Percentiles rank a stretch among this genome's conserved stretches.
Evolutionary conservation across 2,329 filamentous ascomycete genomes (phyloP).

Genomic region (Hymenoscyphus occultus): DNA sequence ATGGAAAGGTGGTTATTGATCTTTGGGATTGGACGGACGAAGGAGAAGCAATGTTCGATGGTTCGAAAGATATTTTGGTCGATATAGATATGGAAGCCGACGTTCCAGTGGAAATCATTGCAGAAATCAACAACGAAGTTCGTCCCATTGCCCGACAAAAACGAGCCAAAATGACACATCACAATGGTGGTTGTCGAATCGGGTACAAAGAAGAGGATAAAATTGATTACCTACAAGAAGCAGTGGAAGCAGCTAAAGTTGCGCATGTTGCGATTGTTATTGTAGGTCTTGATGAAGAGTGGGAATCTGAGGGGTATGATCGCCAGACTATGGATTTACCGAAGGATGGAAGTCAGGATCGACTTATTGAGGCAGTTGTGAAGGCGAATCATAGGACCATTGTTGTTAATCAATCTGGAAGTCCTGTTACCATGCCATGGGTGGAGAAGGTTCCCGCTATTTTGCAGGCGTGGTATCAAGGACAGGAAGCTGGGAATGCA

Average conservation of each 20-base stretch:
- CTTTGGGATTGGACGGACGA: constrained; percentile 69
- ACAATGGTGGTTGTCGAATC: constrained; percentile 68
- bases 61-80: constrained; percentile 61
- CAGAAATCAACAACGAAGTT: constrained; percentile 65
- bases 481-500: constrained; percentile 57
- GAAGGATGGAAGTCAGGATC: constrained; percentile 55
- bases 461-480: constrained; percentile 69
- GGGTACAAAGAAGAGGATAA: constrained; percentile 67
- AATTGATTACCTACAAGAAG: constrained; percentile 59
- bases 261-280: constrained; percentile 68
- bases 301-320: constrained; percentile 74
- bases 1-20: constrained; percentile 59
- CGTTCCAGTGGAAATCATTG: constrained; percentile 57
- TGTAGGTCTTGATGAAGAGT: constrained; percentile 68
- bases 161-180: constrained; percentile 55
- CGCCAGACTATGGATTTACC: constrained; percentile 60
- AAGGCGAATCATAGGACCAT: constrained; percentile 63
- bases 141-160: constrained; percentile 59
- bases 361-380: constrained; percentile 59
- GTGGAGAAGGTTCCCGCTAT: constrained; percentile 61
- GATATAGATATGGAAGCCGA: constrained; percentile 58
- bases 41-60: constrained; percentile 69
- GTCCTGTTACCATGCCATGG: constrained; percentile 70
- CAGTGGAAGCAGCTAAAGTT: constrained; percentile 57
- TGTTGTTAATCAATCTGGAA: constrained; percentile 68